Base-by-base conservation (phyloP, 2,329 filamentous ascomycete genomes). In the Thelonectria olida region DNA sequence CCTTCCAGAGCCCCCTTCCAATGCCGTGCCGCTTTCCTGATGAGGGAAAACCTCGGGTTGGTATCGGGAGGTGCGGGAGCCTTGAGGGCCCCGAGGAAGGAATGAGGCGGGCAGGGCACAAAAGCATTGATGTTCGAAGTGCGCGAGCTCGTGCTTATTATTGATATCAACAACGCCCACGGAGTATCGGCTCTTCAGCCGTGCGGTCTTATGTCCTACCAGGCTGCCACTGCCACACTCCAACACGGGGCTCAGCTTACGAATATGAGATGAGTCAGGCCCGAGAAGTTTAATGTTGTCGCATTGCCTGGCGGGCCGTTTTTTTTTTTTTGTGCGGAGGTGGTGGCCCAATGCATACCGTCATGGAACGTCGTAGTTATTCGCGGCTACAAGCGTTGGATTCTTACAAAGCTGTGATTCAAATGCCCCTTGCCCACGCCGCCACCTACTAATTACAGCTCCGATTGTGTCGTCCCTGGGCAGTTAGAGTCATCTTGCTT, bases 321-420 rank as follows among this genome's bases (percentile, higher is more conserved):
- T 13, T 28, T 22, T 31, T 10, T 17, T 10, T 34, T 12, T 13
- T 9, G 27, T 54, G 57, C 44, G 57, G 50, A 59, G 50, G 57
- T 50, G 50, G 44, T 50, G 31, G 53, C 42, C 54, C 57, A 60
- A 49, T 20, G 25, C 57, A 59, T 54, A 44, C 50, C 56, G 28
- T 49, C 27, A 39, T 49, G 36, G 39, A 20, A 10, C 39, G 38
- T 39, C 36, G 8, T 27, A 9, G 27, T 31, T 31, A 12, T 31
- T n/a, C n/a, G n/a, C n/a, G n/a, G n/a, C n/a, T n/a, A 39, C 23
- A 39, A 31, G 7, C 17, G 19, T 31, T 45, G 41, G 12, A n/a
- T 13, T 17, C 5, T 10, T 28, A 8, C 23, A 6, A 28, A 47
- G 6, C 7, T 17, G 42, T n/a, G 8, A 23, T 31, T 42, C 17